Evolutionary conservation across 2,329 filamentous ascomycete genomes (phyloP).

Genomic region (Knoxdaviesia proteae): DNA sequence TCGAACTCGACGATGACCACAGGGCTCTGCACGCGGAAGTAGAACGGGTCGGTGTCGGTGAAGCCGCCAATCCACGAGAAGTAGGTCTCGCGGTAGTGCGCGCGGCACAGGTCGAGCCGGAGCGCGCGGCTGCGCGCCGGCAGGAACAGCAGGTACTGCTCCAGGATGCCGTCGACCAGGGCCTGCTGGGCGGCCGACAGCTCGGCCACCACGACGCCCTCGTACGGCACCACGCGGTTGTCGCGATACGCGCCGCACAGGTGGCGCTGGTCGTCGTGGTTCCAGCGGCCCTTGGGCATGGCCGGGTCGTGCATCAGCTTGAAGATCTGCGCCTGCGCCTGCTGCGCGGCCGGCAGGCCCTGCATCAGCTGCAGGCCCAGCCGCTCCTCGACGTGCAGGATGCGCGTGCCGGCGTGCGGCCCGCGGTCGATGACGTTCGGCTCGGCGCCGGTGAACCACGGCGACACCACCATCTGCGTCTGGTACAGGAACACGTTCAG

Average conservation of each 20-base stretch:
- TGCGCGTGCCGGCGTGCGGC: constrained; percentile 38
- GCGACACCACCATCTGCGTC: constrained; percentile 45
- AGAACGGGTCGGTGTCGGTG: constrained; percentile 48
- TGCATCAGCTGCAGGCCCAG: constrained; percentile 53
- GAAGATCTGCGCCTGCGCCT: constrained; percentile 33
- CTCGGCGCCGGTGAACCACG: constrained; percentile 64
- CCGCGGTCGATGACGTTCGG: constrained; percentile 54
- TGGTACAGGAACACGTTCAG: constrained; percentile 48
- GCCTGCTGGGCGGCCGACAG: constrained; percentile 27
- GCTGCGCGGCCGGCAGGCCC: constrained; percentile 23
- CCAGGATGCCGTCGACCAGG: constrained; percentile 34
- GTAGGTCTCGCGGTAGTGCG: constrained; percentile 48
- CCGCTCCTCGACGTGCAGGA: constrained; percentile 42
- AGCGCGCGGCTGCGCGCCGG: constrained; percentile 31
- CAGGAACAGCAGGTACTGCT: constrained; percentile 48
- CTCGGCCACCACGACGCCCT: constrained; percentile 37
- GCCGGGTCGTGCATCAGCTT: constrained; percentile 37
- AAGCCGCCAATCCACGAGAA: constrained; percentile 62
- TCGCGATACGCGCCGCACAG: constrained; percentile 60
- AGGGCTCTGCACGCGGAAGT: constrained; percentile 58
- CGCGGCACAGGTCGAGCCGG: constrained; percentile 30
- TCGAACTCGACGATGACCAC: constrained; percentile 61
- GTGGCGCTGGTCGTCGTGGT: constrained; percentile 62
- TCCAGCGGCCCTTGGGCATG: constrained; percentile 54
- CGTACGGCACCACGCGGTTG: constrained; percentile 55